These are phyloP conservation scores for Tubosaeta sp. DNA, from an alignment of 768 basidiomycete species.

Conservation along the genomic window DNA sequence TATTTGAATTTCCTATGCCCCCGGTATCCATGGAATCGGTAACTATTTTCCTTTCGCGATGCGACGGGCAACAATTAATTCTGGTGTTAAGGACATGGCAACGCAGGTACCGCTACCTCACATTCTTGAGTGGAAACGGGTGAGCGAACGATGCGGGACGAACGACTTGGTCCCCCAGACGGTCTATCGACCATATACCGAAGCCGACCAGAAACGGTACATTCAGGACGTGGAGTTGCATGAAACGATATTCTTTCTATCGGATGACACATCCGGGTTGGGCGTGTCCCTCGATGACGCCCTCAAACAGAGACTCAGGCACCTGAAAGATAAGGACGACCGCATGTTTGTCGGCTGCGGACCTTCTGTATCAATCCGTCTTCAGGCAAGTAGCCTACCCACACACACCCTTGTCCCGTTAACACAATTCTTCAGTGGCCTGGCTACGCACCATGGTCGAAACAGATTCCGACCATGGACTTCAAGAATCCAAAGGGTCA, in stretches of 20 bases:
- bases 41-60: not conserved
- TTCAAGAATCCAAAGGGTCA: slow-evolving; percentile 75
- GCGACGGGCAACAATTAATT: not conserved
- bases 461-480: slow-evolving; percentile 80
- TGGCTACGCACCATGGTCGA: slow-evolving; percentile 71
- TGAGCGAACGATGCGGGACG: slow-evolving; percentile 20
- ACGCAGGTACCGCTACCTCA: slow-evolving; percentile 23
- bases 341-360: slow-evolving; percentile 69
- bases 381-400: slow-evolving; percentile 49
- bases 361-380: slow-evolving; percentile 74
- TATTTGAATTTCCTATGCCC: not conserved
- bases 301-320: slow-evolving; percentile 52
- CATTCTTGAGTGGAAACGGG: slow-evolving; percentile 25
- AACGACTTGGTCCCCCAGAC: slow-evolving; percentile 63
- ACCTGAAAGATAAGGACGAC: slow-evolving; percentile 55
- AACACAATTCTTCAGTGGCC: slow-evolving; percentile 55
- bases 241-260: slow-evolving; percentile 59
- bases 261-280: slow-evolving; percentile 47
- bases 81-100: slow-evolving; percentile 16
- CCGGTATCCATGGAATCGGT: slow-evolving; percentile 9
- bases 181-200: slow-evolving; percentile 74
- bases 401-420: not conserved
- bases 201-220: slow-evolving; percentile 71
- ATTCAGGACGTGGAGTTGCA: slow-evolving; percentile 67
- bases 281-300: slow-evolving; percentile 66